Evolutionary conservation across 2,329 filamentous ascomycete species (phyloP), one percentile per base, ranked within the genome.

Genomic region (Aspergillus sp.): DNA sequence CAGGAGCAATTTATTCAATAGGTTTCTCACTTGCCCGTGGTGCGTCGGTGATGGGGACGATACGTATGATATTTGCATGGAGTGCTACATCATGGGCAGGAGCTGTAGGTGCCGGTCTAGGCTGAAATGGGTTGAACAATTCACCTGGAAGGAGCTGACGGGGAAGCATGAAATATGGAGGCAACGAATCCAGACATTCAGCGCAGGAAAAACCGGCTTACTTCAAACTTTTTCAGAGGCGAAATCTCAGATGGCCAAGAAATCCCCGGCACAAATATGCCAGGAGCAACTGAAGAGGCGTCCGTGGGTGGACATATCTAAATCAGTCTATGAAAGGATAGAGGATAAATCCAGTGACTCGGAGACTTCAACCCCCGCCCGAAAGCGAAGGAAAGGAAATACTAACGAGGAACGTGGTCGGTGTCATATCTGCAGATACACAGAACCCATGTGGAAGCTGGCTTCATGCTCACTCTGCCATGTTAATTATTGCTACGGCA

Each of bases 31-130:
- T 3, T 99, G 95, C 79, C 91, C 91, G 59, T 85, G 88, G 55
- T 99, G 95, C 73, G 85, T 91, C 50, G 83, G 88, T 39, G 90
- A 87, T 32, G 89, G 92, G 57, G 91, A 88, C 32, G 87, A 98
- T 70, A 91, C 91, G 0, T 99, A 98, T 72, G 95, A 99, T 73
- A 84, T 99, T 22, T 99, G 95, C 71, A 93, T 99, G 90, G 95
- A 99, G 67, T 99, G 95, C 72, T 99, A 96, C 71, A 90, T 88
- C n/a, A 96, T 98, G 90, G 95, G 95, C 22, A 87, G 95, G 54
- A 96, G 93, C 50, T 99, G 95, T 72, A 86, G 85, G 3, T 99
- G 95, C 70, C 84, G 96, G 54, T 96, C 93, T 3, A 87, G 87
- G 11, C 84, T 96, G 11, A 87, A 85, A 61, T 99, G 94, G 93